Evolutionary conservation across 2,329 filamentous ascomycete species (phyloP).

Genomic region (Myotisia sp.): DNA sequence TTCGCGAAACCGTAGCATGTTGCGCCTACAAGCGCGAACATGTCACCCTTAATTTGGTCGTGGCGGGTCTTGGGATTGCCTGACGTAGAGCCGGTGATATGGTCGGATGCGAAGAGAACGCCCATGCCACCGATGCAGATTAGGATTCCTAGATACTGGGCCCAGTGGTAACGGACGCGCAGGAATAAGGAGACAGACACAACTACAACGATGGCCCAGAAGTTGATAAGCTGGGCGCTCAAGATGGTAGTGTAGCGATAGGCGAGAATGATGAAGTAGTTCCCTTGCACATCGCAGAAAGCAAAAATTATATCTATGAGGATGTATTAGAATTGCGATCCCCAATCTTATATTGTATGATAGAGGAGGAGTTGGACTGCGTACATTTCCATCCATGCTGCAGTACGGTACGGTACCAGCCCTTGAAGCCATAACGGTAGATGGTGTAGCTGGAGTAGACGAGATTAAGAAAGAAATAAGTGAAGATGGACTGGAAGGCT

Average conservation of each 20-base stretch:
- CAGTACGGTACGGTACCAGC: conserved; percentile 49
- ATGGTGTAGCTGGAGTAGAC: conserved; percentile 72
- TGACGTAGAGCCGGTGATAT: conserved; percentile 60
- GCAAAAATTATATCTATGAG: conserved; percentile 59
- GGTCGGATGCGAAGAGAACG: conserved; percentile 71
- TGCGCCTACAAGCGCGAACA: conserved; percentile 80
- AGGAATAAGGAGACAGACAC: conserved; percentile 72
- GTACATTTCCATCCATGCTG: conserved; percentile 73
- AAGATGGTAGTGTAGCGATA: conserved; percentile 88
- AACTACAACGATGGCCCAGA: conserved; percentile 93
- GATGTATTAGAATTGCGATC: not conserved
- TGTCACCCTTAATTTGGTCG: conserved; percentile 76
- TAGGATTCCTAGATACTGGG: conserved; percentile 75
- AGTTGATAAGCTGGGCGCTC: conserved; percentile 90
- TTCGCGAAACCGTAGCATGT: conserved; percentile 86
- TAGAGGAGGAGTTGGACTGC: conserved; percentile 3
- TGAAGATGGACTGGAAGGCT: conserved; percentile 91
- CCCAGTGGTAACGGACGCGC: conserved; percentile 73
- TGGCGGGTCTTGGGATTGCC: conserved; percentile 38
- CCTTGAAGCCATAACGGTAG: conserved; percentile 61
- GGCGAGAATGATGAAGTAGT: conserved; percentile 93
- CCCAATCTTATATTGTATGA: not conserved
- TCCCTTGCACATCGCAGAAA: conserved; percentile 89
- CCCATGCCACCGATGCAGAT: conserved; percentile 86
- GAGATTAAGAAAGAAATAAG: conserved; percentile 69